Percentiles rank a stretch among this genome's conserved stretches.
Conservation (phyloP, 495 filamentous ascomycete genomes). For the Penicillium longicatenatum region DNA sequence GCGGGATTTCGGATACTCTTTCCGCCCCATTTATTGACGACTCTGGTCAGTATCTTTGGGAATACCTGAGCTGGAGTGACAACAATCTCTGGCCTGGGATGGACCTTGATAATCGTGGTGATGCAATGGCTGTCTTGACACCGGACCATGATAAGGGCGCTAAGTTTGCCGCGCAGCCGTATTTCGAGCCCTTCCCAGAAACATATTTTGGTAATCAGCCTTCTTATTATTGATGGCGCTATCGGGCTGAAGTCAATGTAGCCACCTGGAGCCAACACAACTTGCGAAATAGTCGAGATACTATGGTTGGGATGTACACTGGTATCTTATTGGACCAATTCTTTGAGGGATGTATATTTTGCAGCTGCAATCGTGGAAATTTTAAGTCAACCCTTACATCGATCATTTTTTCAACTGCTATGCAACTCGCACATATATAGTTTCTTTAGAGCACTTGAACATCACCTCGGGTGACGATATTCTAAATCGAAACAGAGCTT, state of each 20-base stretch:
- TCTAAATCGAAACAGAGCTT: too few species aligned
- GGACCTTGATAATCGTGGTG: slow-evolving; percentile 31
- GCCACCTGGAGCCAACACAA: neutral
- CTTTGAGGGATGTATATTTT: too few species aligned
- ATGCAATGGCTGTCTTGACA: slow-evolving; percentile 29
- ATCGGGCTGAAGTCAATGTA: neutral
- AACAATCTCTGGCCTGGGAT: slow-evolving; percentile 40
- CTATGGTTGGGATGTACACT: neutral
- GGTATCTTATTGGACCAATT: too few species aligned
- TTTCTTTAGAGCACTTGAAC: neutral
- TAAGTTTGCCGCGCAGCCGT: slow-evolving; percentile 30
- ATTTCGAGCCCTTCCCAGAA: slow-evolving; percentile 32
- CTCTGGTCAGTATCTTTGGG: slow-evolving; percentile 43
- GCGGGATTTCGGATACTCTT: slow-evolving; percentile 31
- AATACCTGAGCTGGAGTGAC: slow-evolving; percentile 48
- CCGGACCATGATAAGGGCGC: slow-evolving; percentile 33
- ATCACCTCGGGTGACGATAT: too few species aligned
- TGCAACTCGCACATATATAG: neutral
- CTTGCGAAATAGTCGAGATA: too few species aligned
- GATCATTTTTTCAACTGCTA: too few species aligned
- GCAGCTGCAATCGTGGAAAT: too few species aligned
- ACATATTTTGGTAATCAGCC: slow-evolving; percentile 34
- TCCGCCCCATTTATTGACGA: slow-evolving; percentile 36
- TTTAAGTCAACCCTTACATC: too few species aligned
- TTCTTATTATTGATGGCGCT: slow-evolving; percentile 20